phyloP scores from a whole-genome alignment of 2,329 filamentous ascomycete genomes.

The Xylariales sp. region DNA sequence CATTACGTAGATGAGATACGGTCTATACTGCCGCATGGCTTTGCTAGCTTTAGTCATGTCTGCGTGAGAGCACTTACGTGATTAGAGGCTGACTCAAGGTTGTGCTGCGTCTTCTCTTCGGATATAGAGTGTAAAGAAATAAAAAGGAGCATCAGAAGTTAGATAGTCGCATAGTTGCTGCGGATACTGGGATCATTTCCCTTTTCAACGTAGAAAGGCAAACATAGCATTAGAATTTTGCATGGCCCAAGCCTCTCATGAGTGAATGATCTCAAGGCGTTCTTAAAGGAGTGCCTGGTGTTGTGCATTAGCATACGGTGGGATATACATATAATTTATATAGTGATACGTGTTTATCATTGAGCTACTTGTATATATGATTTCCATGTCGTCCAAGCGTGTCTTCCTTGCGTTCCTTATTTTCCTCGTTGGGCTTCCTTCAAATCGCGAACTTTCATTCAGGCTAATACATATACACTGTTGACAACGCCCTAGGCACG shows the following conservation, averaged over 20 bases:
- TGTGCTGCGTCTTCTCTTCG: too few relatives aligned
- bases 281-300: constrained; percentile 11
- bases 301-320: constrained; percentile 13
- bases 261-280: constrained; percentile 27
- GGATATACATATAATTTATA: constrained; percentile 13
- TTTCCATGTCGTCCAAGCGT: too few relatives aligned
- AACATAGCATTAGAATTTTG: constrained; percentile 22
- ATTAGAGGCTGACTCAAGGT: too few relatives aligned
- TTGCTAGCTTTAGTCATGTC: constrained; percentile 89
- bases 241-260: constrained; percentile 26
- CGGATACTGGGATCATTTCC: constrained; percentile 14
- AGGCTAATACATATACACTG: too few relatives aligned
- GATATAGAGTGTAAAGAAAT: constrained; percentile 14
- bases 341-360: too few relatives aligned
- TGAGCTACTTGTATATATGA: too few relatives aligned
- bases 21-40: constrained; percentile 97
- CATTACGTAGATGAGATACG: constrained; percentile 79
- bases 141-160: too few relatives aligned
- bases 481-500: too few relatives aligned
- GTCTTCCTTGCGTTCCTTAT: too few relatives aligned
- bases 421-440: too few relatives aligned
- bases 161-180: background rate
- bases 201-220: constrained; percentile 24
- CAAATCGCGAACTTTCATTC: too few relatives aligned
- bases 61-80: constrained; percentile 24